Conservation (phyloP, 805 yeast species). For the Osmozyma mogii region DNA sequence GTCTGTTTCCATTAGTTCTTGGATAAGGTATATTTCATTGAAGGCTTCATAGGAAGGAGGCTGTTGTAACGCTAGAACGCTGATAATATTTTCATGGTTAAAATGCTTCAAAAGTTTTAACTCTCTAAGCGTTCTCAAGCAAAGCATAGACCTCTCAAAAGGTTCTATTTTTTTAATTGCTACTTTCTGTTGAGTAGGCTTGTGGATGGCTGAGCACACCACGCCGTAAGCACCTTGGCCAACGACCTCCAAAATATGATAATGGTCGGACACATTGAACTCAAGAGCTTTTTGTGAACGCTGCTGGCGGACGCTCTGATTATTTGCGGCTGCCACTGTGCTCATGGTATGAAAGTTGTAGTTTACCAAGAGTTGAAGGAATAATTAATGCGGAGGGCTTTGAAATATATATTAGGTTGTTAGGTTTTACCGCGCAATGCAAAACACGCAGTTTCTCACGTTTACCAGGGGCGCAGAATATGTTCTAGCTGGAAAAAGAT, state of each 20-base stretch:
- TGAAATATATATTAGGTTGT: too few relatives aligned
- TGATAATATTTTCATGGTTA: slow-evolving; percentile 88
- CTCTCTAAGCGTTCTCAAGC: slow-evolving; percentile 83
- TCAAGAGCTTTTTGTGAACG: slow-evolving; percentile 25
- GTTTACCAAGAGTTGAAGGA: too few relatives aligned
- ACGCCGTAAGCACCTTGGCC: slow-evolving; percentile 98
- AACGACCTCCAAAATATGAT: slow-evolving; percentile 74
- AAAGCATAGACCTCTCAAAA: slow-evolving; percentile 81
- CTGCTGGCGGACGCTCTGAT: slow-evolving; percentile 1
- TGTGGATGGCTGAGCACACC: slow-evolving; percentile 83
- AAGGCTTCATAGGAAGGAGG: slow-evolving; percentile 72
- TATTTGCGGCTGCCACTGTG: slow-evolving; percentile 1
- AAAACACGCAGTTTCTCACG: too few relatives aligned
- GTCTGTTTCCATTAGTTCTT: slow-evolving; percentile 85
- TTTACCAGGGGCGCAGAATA: too few relatives aligned
- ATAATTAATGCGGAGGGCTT: too few relatives aligned
- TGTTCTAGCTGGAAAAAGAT: too few relatives aligned
- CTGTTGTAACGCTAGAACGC: slow-evolving; percentile 81
- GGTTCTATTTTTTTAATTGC: slow-evolving; percentile 95
- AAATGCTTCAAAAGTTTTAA: slow-evolving; percentile 83
- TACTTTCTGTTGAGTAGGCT: slow-evolving; percentile 80
- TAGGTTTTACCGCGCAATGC: too few relatives aligned
- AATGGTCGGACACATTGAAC: slow-evolving; percentile 85
- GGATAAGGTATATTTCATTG: slow-evolving; percentile 81
- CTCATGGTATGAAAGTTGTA: too few relatives aligned